Percentiles rank a stretch among this genome's conserved stretches.
Conservation (phyloP, 768 basidiomycete genomes). For the Clavaria fumosa region DNA sequence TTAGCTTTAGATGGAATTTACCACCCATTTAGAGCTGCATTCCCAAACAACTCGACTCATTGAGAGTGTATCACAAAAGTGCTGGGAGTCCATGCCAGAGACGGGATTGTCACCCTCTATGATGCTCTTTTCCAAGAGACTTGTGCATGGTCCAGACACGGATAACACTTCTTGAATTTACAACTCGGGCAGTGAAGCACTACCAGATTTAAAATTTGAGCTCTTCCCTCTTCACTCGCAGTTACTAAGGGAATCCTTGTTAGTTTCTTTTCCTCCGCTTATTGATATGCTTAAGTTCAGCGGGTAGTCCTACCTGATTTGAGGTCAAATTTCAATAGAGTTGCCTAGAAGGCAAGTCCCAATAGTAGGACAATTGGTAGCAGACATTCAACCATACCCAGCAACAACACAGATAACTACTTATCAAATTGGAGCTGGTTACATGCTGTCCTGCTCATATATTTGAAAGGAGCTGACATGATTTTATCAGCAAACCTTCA, state of each 20-base stretch:
- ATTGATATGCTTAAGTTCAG: conserved; percentile 85
- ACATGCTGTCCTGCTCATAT: conserved; percentile 24
- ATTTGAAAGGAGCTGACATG: conserved; percentile 30
- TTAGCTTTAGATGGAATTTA: conserved; percentile 79
- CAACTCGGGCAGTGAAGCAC: conserved; percentile 49
- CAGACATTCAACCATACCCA: conserved; percentile 9
- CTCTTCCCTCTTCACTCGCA: conserved; percentile 76
- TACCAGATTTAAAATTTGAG: conserved; percentile 73
- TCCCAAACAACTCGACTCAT: conserved; percentile 78
- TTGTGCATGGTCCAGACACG: conserved; percentile 57
- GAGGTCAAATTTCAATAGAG: conserved; percentile 38
- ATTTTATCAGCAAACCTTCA: conserved; percentile 22
- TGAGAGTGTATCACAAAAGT: conserved; percentile 40
- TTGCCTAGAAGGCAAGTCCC: conserved; percentile 5
- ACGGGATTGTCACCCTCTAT: conserved; percentile 63
- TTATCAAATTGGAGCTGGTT: conserved; percentile 33
- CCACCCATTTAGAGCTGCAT: conserved; percentile 75
- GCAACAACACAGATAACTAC: conserved; percentile 26
- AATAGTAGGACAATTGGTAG: conserved; percentile 17
- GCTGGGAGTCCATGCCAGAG: conserved; percentile 26
- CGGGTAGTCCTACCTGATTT: conserved; percentile 74
- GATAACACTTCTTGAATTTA: conserved; percentile 69
- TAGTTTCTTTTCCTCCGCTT: conserved; percentile 87
- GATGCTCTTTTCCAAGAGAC: conserved; percentile 69
- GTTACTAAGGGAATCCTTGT: conserved; percentile 83